Percentiles rank a stretch among this genome's conserved stretches.
phyloP scores from a whole-genome alignment of 2,329 filamentous ascomycete genomes.

The Paradendryphiella salina region DNA sequence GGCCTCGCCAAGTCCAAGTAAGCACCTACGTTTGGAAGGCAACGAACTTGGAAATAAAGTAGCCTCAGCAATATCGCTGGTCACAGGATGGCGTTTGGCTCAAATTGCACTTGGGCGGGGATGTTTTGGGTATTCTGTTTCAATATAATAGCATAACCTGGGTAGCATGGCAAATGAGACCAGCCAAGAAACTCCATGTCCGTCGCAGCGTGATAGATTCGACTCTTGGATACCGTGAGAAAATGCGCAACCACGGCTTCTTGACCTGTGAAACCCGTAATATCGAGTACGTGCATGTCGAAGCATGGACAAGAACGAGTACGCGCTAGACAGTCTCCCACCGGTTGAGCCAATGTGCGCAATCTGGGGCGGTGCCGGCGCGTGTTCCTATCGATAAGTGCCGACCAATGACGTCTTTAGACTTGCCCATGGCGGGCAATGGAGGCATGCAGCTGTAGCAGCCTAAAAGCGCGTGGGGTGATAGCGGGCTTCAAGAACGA shows the following conservation, averaged over 20 bases:
- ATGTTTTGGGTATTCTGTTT: conserved; percentile 14
- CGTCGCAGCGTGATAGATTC: neutral
- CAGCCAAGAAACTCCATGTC: neutral
- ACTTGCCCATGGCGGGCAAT: neutral
- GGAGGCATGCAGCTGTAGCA: conserved; percentile 3
- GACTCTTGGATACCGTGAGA: neutral
- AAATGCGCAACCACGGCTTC: neutral
- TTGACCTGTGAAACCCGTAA: neutral
- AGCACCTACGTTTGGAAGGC: conserved; percentile 4
- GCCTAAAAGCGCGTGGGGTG: conserved; percentile 4
- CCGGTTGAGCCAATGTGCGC: no score
- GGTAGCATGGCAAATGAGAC: conserved; percentile 17
- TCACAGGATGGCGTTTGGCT: conserved; percentile 20
- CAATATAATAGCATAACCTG: conserved; percentile 8
- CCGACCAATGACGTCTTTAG: conserved; percentile 14
- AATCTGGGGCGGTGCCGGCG: neutral
- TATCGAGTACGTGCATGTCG: neutral
- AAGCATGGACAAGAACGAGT: conserved; percentile 1
- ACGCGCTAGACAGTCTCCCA: conserved; percentile 1
- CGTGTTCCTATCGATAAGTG: conserved; percentile 14
- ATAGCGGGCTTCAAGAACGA: neutral
- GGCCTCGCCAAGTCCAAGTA: conserved; percentile 85
- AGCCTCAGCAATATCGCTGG: conserved; percentile 8
- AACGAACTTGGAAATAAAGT: conserved; percentile 1
- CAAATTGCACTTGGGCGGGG: conserved; percentile 27